Evolutionary conservation across 352 stramenopile genomes (phyloP), one percentile per base, ranked within the genome.

Genomic region (Pythium myriotylum): DNA sequence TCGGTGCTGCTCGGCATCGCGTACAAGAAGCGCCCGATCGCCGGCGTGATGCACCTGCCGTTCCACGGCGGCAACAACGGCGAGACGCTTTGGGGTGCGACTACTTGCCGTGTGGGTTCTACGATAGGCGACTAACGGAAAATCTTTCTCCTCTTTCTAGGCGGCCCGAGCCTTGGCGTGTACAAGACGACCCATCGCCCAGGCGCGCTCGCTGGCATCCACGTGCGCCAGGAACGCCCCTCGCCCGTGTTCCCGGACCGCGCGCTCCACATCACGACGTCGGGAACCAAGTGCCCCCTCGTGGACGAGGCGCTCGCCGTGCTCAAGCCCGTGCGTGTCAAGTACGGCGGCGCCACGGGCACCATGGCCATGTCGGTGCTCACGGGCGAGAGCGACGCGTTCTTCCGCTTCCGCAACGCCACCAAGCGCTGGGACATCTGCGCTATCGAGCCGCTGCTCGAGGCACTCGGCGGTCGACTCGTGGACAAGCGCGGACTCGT

Each of bases 341-440:
- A 73, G 23, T 77, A 76, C n/a, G 81, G 81, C 20, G 79, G 81
- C 4, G 81, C 83, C 19, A 92, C 83, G 4, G 83, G 83, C 54
- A 90, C 79, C 16, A 89, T 92, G 78, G 79, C 87, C 49, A 73
- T 90, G 22, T 73, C 69, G 19, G 80, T 92, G 19, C 64, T 90
- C 26, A 86, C 69, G 14, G 83, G 83, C 46, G 59, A 69, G 20
- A 85, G 75, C 54, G 80, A 92, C 68, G 68, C 71, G 33, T 92
- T 89, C 68, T 79, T 90, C 50, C 79, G 83, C 40, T 86, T 88
- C 59, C 83, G 82, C 19, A 72, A 81, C 27, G 77, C 77, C 4
- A 92, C 83, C 45, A 85, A 86, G 55, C 85, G 85, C 54, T 92
- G 83, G 83, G 83, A 92, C 67, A 90, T 89, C 48, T 92, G 83